phyloP scores from a whole-genome alignment of 2,329 filamentous ascomycete genomes.

The Magnaporthiopsis poae region DNA sequence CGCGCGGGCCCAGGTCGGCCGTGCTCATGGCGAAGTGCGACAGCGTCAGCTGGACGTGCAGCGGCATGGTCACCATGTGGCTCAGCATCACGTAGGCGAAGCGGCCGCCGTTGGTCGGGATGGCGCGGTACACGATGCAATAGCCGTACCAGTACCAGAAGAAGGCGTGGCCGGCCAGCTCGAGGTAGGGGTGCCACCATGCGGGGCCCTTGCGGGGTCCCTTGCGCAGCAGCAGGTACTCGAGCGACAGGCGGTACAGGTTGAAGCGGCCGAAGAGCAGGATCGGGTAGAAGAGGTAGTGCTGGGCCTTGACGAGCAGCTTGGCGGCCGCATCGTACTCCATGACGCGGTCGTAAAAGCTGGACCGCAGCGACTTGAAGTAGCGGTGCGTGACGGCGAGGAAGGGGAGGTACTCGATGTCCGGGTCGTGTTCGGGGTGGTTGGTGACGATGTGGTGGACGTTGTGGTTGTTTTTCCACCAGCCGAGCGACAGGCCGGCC shows the following conservation, averaged over 20 bases:
- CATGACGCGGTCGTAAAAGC: slow-evolving; percentile 77
- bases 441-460: slow-evolving; percentile 96
- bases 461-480: slow-evolving; percentile 97
- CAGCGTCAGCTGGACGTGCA: slow-evolving; percentile 83
- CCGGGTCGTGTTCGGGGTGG: slow-evolving; percentile 86
- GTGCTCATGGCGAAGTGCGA: slow-evolving; percentile 94
- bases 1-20: slow-evolving; percentile 68
- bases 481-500: slow-evolving; percentile 80
- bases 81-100: slow-evolving; percentile 69
- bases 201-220: slow-evolving; percentile 67
- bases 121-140: slow-evolving; percentile 60
- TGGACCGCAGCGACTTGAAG: slow-evolving; percentile 61
- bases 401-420: slow-evolving; percentile 85
- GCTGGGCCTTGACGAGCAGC: slow-evolving; percentile 61
- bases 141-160: slow-evolving; percentile 89
- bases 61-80: slow-evolving; percentile 68
- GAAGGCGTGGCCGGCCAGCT: slow-evolving; percentile 63
- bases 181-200: slow-evolving; percentile 76
- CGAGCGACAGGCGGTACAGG: slow-evolving; percentile 72
- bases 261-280: slow-evolving; percentile 79
- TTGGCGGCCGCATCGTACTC: slow-evolving; percentile 65
- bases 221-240: slow-evolving; percentile 59
- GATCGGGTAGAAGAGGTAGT: slow-evolving; percentile 74
- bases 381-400: slow-evolving; percentile 80
- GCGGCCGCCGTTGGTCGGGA: slow-evolving; percentile 60